These are phyloP conservation scores for Salix purpurea DNA, from an alignment of 345 rosid genomes.

Conservation along the genomic window DNA sequence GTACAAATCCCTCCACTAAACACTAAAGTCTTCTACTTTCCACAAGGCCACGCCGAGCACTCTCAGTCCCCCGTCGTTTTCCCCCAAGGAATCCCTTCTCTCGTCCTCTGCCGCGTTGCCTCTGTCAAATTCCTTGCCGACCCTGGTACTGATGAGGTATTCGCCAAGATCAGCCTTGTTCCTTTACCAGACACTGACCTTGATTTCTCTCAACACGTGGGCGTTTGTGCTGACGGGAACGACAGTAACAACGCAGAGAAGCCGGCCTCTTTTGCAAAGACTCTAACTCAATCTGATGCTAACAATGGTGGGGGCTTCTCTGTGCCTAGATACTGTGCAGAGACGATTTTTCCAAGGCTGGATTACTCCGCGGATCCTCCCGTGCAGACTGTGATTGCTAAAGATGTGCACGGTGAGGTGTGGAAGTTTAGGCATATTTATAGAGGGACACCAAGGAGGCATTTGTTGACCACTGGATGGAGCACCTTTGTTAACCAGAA, in stretches of 20 bases:
- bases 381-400: slow-evolving; percentile 56
- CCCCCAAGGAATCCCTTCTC: slow-evolving; percentile 4
- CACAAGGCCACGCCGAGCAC: slow-evolving; percentile 35
- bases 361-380: slow-evolving; percentile 54
- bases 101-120: slow-evolving; percentile 17
- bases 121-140: slow-evolving; percentile 24
- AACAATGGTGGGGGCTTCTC: slow-evolving; percentile 99
- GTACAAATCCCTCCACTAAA: slow-evolving; percentile 26
- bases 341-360: slow-evolving; percentile 41
- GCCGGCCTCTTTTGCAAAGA: slow-evolving; percentile 84
- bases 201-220: slow-evolving; percentile 31
- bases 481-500: slow-evolving; percentile 27
- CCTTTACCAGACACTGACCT: slow-evolving; percentile 14
- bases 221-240: not conserved
- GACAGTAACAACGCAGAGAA: slow-evolving; percentile 20
- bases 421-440: slow-evolving; percentile 34
- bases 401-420: slow-evolving; percentile 27
- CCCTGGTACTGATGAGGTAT: slow-evolving; percentile 21
- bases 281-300: slow-evolving; percentile 94
- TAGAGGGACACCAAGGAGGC: slow-evolving; percentile 31
- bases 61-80: slow-evolving; percentile 17
- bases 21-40: slow-evolving; percentile 21
- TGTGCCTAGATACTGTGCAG: slow-evolving; percentile 93
- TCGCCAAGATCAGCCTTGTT: slow-evolving; percentile 16
- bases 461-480: slow-evolving; percentile 32